Percentiles rank a stretch among this genome's conserved stretches.
Evolutionary conservation across 352 stramenopile species (phyloP).

Genomic region (Phytophthora cryptogea): DNA sequence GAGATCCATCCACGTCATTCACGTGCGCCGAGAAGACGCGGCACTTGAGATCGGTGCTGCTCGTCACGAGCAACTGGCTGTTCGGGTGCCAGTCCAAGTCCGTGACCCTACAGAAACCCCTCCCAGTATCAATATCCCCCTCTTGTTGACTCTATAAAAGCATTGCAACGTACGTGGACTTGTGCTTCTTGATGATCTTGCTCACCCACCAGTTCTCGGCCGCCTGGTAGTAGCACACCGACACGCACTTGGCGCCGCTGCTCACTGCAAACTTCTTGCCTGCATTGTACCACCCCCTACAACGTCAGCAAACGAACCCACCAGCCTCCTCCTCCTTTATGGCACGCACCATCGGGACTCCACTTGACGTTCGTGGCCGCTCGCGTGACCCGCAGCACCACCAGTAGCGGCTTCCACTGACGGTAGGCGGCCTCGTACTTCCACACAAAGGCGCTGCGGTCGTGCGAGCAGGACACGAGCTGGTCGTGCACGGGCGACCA

Average conservation of each 20-base stretch:
- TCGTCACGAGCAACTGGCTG: constrained; percentile 91
- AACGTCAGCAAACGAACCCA: constrained; percentile 6
- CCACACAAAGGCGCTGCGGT: constrained; percentile 96
- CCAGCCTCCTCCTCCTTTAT: too few relatives aligned
- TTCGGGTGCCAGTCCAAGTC: constrained; percentile 94
- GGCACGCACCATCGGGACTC: constrained; percentile 84
- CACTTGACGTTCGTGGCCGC: constrained; percentile 94
- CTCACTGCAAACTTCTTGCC: constrained; percentile 94
- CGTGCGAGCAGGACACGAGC: constrained; percentile 95
- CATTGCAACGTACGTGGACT: constrained; percentile 89
- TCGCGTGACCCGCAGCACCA: constrained; percentile 92
- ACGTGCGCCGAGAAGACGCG: constrained; percentile 92
- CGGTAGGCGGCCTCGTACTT: constrained; percentile 85
- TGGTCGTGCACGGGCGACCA: constrained; percentile 94
- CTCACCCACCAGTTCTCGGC: constrained; percentile 95
- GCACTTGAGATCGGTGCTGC: constrained; percentile 93
- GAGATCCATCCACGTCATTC: constrained; percentile 75
- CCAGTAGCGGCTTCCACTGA: constrained; percentile 92
- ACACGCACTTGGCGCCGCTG: constrained; percentile 92
- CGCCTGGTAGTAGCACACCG: constrained; percentile 93
- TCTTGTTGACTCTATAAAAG: constrained; percentile 17
- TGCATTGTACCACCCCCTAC: constrained; percentile 17
- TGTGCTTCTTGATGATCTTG: constrained; percentile 98
- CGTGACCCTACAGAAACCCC: constrained; percentile 55
- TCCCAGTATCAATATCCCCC: background rate